These are phyloP conservation scores for Agrocybe pediades DNA, from an alignment of 768 basidiomycete species.

Conservation along the genomic window DNA sequence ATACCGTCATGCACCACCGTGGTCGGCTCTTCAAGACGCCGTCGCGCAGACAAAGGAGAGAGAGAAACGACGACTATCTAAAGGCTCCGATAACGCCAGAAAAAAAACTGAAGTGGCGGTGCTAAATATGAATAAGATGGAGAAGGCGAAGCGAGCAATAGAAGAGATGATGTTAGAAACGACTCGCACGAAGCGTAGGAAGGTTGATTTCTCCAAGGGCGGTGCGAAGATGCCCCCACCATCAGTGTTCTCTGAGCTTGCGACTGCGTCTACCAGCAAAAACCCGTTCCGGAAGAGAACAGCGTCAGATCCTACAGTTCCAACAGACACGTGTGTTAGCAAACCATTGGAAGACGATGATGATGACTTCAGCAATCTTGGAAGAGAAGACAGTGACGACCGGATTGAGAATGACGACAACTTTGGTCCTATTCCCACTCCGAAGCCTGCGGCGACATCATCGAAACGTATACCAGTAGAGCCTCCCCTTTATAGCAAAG, in stretches of 20 bases:
- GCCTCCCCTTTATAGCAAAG: neutral
- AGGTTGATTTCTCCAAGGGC: neutral
- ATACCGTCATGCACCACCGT: slow-evolving; percentile 39
- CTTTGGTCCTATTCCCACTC: neutral
- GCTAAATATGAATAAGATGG: slow-evolving; percentile 8
- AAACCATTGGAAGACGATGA: neutral
- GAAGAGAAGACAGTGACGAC: neutral
- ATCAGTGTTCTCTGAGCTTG: neutral
- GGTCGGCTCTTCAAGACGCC: slow-evolving; percentile 27
- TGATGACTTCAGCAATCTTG: neutral
- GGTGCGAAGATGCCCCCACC: neutral
- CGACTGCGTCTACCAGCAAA: neutral
- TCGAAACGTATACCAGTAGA: slow-evolving; percentile 10
- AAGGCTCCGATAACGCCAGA: neutral
- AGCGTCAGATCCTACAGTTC: neutral
- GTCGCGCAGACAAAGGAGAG: neutral
- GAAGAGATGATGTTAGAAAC: slow-evolving; percentile 7
- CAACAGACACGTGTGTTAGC: neutral
- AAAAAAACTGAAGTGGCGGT: neutral
- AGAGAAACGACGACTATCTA: neutral
- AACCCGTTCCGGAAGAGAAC: neutral
- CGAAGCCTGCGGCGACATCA: slow-evolving; percentile 9
- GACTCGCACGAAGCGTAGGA: slow-evolving; percentile 2
- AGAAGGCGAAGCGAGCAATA: slow-evolving; percentile 8
- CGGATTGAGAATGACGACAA: slow-evolving; percentile 13